Evolutionary conservation across 495 filamentous ascomycete species (phyloP), one percentile per base, ranked within the genome.

Genomic region (Cercophora samala): DNA sequence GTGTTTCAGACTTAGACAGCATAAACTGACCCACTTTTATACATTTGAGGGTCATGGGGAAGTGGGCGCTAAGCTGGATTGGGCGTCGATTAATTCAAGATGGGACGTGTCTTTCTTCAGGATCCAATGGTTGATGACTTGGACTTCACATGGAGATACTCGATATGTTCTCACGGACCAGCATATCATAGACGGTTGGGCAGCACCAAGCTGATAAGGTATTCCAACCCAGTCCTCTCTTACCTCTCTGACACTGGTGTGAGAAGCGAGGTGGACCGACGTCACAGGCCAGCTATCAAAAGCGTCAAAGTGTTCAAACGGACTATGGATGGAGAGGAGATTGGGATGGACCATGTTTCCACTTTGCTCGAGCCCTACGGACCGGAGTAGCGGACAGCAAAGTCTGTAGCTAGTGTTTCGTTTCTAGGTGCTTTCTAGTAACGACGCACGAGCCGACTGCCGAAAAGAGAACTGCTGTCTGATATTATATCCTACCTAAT

Each of bases 1-100:
- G 62, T 29, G 62, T 64, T 64, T 64, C 62, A 64, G 62, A 64
- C 9, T 64, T 55, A 18, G 23, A 32, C 23, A 23, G 19, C 37
- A 46, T 46, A 46, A 46, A 18, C 9, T 13, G 0, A 17, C 37
- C 37, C 37, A 46, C 37, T 17, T 46, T 46, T 46, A 8, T 18
- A 46, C 37, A 46, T 46, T 46, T 9, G 37, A 46, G 37, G 37
- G 37, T 46, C 37, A 46, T 46, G 37, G 37, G 37, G 37, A n/a
- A n/a, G 3, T 46, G 37, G 37, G 13, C 37, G 37, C 37, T 46
- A 46, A 46, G 37, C 37, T 46, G 11, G 37, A 13, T 46, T 18
- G 37, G 37, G 13, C 3, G 37, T 11, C 37, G 15, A 13, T 46
- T 13, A 11, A 13, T 18, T 29, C 5, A 29, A 17, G 37, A 46